Evolutionary conservation across 192 early-diverging fungal species (phyloP), one percentile per base, ranked within the genome.

Genomic region (Linnemannia zychae): DNA sequence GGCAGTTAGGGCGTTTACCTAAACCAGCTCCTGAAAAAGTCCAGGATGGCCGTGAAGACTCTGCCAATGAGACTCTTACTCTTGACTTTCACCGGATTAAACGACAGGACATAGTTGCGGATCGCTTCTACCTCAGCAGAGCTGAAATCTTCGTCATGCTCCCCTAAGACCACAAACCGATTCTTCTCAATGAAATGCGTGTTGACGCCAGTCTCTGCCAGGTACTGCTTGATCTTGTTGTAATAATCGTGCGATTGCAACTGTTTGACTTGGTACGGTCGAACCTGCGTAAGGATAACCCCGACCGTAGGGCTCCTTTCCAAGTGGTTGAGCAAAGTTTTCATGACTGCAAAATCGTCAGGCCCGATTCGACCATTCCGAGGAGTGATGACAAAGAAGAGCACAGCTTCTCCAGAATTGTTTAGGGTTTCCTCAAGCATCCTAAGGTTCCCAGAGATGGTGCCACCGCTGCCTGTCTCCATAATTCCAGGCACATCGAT

Each of bases 341-440:
- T 63, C 57, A 63, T 28, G 57, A 63, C 28, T 3, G 57, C 57
- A 63, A 63, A 63, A 13, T 63, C 57, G 12, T 63, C 57, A 3
- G 57, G 28, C 11, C 24, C 28, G 12, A 63, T 31, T 12, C 57
- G 57, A 3, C 57, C 57, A 28, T 63, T 63, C 12, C 28, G 24
- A 28, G 57, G 57, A n/a, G 24, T 63, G 57, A 63, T 63, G 28
- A 63, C 57, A 63, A 63, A 63, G 57, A 63, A 63, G 12, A 63
- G 57, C 11, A 63, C 24, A 11, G 57, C 57, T 13, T 63, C 9
- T 0, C 28, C 12, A 24, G 24, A 24, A 11, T 7, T 1, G 57
- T 63, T 63, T 24, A 63, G 28, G 1, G 57, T 33, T 1, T 63
- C 57, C 28, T 63, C 11, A 0, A 63, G 28, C 12, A 33, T 0